Conservation (phyloP, 163 green algal species). For the Picocystis sp. region DNA sequence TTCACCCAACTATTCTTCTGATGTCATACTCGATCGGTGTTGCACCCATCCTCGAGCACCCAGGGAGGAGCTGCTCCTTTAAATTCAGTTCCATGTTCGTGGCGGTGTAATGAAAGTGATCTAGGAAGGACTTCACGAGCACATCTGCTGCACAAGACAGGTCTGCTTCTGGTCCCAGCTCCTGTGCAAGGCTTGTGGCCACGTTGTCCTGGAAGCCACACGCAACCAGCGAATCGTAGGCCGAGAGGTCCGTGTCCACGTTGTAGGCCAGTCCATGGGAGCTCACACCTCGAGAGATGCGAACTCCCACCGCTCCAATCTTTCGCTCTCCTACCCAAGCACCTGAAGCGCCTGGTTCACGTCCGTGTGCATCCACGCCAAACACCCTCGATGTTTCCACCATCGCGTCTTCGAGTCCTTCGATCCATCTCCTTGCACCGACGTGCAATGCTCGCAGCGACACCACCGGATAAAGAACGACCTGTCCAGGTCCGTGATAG, state of each 20-base stretch:
- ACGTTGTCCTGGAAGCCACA: slow-evolving; percentile 46
- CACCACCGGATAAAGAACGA: slow-evolving; percentile 65
- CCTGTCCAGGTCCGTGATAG: slow-evolving; percentile 62
- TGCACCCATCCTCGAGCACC: too few relatives aligned
- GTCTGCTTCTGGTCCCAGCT: slow-evolving; percentile 16
- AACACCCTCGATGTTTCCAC: slow-evolving; percentile 33
- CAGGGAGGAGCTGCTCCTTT: too few relatives aligned
- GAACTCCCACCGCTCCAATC: slow-evolving; percentile 75
- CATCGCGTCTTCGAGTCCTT: slow-evolving; percentile 72
- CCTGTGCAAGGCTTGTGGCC: slow-evolving; percentile 33
- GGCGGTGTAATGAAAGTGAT: too few relatives aligned
- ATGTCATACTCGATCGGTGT: too few relatives aligned
- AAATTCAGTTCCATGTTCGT: too few relatives aligned
- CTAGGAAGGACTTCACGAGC: too few relatives aligned
- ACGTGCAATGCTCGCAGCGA: slow-evolving; percentile 33
- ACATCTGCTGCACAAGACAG: too few relatives aligned
- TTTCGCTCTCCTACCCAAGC: slow-evolving; percentile 88
- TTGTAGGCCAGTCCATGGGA: slow-evolving; percentile 58
- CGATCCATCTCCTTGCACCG: slow-evolving; percentile 67
- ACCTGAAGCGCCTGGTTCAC: slow-evolving; percentile 51
- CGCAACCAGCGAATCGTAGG: slow-evolving; percentile 49
- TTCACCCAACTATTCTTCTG: slow-evolving; percentile 37
- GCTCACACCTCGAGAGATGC: slow-evolving; percentile 62
- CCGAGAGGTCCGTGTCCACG: slow-evolving; percentile 30
- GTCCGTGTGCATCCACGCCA: slow-evolving; percentile 29